Percentiles rank a stretch among this genome's conserved stretches.
phyloP scores from a whole-genome alignment of 371 early-diverging fungal genomes.

The Choanephora cucurbitarum region DNA sequence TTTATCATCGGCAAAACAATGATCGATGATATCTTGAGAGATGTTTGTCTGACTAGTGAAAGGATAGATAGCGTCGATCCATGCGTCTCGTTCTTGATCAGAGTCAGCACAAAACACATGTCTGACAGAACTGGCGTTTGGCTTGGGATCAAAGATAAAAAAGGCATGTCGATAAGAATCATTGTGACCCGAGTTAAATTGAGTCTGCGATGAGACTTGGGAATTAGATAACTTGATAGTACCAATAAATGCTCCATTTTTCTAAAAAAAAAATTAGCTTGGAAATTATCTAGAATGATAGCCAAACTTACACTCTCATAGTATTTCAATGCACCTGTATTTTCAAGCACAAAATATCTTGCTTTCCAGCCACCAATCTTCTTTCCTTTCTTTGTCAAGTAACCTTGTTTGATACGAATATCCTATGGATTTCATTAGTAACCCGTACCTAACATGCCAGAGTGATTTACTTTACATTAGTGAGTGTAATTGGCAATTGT shows the following conservation, averaged over 20 bases:
- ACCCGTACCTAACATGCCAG: slow-evolving; percentile 3
- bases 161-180: slow-evolving; percentile 74
- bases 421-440: slow-evolving; percentile 3
- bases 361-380: slow-evolving; percentile 86
- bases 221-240: slow-evolving; percentile 53
- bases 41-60: slow-evolving; percentile 1
- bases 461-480: too few species aligned
- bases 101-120: slow-evolving; percentile 89
- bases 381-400: slow-evolving; percentile 81
- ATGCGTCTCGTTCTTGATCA: slow-evolving; percentile 84
- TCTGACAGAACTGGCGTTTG: slow-evolving; percentile 56
- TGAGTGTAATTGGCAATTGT: slow-evolving; percentile 3
- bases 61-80: slow-evolving; percentile 54
- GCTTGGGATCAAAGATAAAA: slow-evolving; percentile 73
- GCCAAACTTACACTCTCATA: slow-evolving; percentile 56
- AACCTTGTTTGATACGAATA: slow-evolving; percentile 65
- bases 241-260: slow-evolving; percentile 60
- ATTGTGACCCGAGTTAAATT: slow-evolving; percentile 31
- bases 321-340: slow-evolving; percentile 60
- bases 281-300: neutral
- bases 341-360: slow-evolving; percentile 68
- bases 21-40: slow-evolving; percentile 4
- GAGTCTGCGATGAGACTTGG: slow-evolving; percentile 55
- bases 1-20: slow-evolving; percentile 5
- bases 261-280: slow-evolving; percentile 20